Evolutionary conservation across 1,139 yeast genomes (phyloP), one percentile per base, ranked within the genome.

Genomic region (Debaryomycetaceae sp.): DNA sequence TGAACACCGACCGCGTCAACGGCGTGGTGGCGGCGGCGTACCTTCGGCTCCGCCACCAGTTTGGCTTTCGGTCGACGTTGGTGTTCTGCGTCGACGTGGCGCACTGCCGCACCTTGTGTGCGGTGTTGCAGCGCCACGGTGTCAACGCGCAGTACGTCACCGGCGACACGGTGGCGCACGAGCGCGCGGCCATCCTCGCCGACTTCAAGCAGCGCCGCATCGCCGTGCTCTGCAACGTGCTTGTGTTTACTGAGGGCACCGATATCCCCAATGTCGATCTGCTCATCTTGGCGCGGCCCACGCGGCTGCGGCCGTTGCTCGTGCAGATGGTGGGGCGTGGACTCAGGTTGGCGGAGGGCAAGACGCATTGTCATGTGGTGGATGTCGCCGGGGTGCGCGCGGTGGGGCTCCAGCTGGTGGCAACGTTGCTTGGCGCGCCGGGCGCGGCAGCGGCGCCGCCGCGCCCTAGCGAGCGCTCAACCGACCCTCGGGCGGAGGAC

Each of bases 271-370:
- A 81, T 41, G 83, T 89, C 35, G 97, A 89, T 49, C 80, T 88
- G 17, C 60, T 89, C 6, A 62, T 89, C 29, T 58, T 89, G 20
- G 83, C 86, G 4, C 61, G 96, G 25, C 96, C 96, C 1, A 84
- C 96, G 0, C 69, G 69, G 37, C 86, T 96, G 1, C 59, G 78
- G 20, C 75, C 83, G 0, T 57, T 88, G 29, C 55, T 86, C 28
- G 71, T 78, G 12, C 98, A 89, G 50, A 89, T 89, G 96, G 71
- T 89, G 16, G 98, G 98, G 1, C 66, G 97, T 38, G 97, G 97
- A 0, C 58, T 91, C 31, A 58, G 97, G 25, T 47, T 75, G 18
- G 75, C 77, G 45, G 58, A 65, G 4, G 75, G 70, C 0, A 89
- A 89, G 48, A 55, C 65, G 1, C 62, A 65, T 38, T 86, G 96